phyloP scores from a whole-genome alignment of 164 flowering plant genomes.

The Kalanchoe fedtschenkoi region DNA sequence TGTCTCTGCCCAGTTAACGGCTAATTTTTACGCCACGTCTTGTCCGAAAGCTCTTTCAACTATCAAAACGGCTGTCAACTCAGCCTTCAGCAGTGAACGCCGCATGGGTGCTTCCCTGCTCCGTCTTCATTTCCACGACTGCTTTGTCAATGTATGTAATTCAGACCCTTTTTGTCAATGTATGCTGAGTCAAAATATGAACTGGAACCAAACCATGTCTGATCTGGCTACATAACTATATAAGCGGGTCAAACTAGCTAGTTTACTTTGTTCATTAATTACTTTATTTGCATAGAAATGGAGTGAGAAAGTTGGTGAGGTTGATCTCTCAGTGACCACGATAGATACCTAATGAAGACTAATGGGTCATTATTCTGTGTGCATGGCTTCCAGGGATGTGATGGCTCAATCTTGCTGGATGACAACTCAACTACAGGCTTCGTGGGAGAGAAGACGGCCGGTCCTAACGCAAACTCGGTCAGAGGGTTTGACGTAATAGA shows the following conservation, averaged over 20 bases:
- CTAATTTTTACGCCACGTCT: conserved; percentile 6
- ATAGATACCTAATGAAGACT: not conserved
- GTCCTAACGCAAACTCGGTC: no score
- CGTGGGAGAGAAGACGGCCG: conserved; percentile 6
- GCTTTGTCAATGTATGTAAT: conserved; percentile 1
- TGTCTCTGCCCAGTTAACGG: conserved; percentile 6
- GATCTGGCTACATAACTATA: not conserved
- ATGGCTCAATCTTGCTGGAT: conserved; percentile 6
- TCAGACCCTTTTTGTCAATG: not conserved
- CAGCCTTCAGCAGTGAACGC: conserved; percentile 6
- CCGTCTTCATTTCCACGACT: no score
- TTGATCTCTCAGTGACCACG: not conserved
- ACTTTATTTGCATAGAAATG: no score
- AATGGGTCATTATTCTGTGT: not conserved
- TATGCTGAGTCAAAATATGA: not conserved
- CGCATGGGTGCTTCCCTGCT: conserved; percentile 8
- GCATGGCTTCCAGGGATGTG: conserved; percentile 5
- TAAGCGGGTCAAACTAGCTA: no score
- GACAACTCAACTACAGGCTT: not conserved
- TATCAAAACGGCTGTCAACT: conserved; percentile 7
- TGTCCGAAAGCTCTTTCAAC: conserved; percentile 10
- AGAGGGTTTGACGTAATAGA: no score
- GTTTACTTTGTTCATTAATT: no score
- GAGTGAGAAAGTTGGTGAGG: not conserved
- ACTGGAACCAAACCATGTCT: not conserved